phyloP scores from a whole-genome alignment of 345 rosid species.

The Gossypium rotundifolium region DNA sequence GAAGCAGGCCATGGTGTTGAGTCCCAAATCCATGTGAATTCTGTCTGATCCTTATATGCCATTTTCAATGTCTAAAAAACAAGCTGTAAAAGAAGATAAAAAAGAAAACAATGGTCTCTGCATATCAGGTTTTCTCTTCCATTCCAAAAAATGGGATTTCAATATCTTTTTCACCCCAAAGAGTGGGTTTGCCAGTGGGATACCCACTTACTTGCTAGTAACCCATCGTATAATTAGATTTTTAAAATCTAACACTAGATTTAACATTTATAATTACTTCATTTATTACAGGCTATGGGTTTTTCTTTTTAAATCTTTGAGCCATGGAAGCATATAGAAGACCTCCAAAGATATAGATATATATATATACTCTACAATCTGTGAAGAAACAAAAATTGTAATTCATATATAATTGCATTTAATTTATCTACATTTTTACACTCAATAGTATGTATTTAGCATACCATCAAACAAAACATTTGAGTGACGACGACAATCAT shows the following conservation, averaged over 20 bases:
- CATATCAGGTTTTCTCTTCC: neutral
- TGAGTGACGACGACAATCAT: slow-evolving; percentile 9
- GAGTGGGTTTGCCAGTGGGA: neutral
- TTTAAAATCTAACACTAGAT: too few relatives aligned
- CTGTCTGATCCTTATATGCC: neutral
- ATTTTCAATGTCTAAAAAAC: neutral
- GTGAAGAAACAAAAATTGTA: neutral
- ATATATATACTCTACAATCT: neutral
- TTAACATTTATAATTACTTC: too few relatives aligned
- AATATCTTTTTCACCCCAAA: neutral
- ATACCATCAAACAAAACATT: slow-evolving; percentile 37
- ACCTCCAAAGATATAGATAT: neutral
- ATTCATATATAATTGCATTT: slow-evolving; percentile 25
- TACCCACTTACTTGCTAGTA: neutral
- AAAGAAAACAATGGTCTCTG: neutral
- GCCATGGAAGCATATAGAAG: neutral
- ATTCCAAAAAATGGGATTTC: neutral
- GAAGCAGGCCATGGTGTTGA: slow-evolving; percentile 14
- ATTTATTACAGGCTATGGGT: too few relatives aligned
- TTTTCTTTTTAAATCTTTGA: neutral
- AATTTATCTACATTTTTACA: slow-evolving; percentile 40
- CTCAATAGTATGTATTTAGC: slow-evolving; percentile 33
- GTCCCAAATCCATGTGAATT: slow-evolving; percentile 5
- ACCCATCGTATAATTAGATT: neutral
- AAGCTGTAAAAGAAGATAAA: neutral